Evolutionary conservation across 805 yeast species (phyloP), one percentile per base, ranked within the genome.

Genomic region (Schizosaccharomyces lindneri): DNA sequence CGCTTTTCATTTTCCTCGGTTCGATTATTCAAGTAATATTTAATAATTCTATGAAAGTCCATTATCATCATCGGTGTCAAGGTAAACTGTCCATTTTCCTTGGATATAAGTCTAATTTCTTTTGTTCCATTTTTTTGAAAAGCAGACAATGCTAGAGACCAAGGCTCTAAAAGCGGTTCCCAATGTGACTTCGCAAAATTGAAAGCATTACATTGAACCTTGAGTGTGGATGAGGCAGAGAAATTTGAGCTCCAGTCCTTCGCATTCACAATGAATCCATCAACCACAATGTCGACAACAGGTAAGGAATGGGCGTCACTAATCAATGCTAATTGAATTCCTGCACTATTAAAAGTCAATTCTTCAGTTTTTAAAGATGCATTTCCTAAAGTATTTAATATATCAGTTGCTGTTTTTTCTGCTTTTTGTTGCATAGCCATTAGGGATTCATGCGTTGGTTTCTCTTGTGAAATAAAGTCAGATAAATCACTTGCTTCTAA

Each of bases 241-340:
- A 89, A 70, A 63, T 85, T 88, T 0, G 89, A 81, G 0, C 95
- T 84, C 97, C 97, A 89, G 67, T 89, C 85, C 62, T 79, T 77
- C 0, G 87, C 89, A 41, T 73, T 73, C 1, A 84, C 70, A 15
- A 79, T 79, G 70, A 89, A 87, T 0, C 90, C 83, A 63, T 80
- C 78, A 6, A 87, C 74, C 62, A 79, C 78, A 78, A 86, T 75
- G 70, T 89, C 96, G 15, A 87, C 67, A 46, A 88, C 83, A 0
- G 97, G 97, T 65, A 89, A 75, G 69, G 88, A 96, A 68, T 89
- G 93, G 55, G 86, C 83, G 69, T 87, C 94, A 69, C 96, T 96
- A 64, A 89, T 85, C 61, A 89, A 73, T 1, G 89, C 94, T 59
- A 88, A 71, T 64, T 96, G 76, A 64, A 85, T 68, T 0, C 96